phyloP scores from a whole-genome alignment of 768 basidiomycete genomes.

The Xerocomus brunneocitrinus region DNA sequence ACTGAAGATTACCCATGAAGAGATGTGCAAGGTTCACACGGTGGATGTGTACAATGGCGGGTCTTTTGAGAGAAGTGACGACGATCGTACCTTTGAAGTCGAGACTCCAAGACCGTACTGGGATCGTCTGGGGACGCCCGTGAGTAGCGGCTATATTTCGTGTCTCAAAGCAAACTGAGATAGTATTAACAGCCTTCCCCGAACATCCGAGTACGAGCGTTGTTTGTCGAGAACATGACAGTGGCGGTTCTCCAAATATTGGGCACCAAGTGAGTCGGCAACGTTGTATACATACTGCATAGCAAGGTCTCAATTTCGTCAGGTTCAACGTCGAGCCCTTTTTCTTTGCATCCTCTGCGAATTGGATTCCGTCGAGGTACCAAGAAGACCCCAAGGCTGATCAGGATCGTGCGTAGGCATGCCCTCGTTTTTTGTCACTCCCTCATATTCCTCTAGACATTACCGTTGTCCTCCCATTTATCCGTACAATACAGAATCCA shows the following conservation, averaged over 20 bases:
- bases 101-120: conserved; percentile 31
- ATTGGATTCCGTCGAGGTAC: conserved; percentile 66
- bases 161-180: not conserved
- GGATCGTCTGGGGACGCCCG: conserved; percentile 23
- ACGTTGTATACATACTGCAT: not conserved
- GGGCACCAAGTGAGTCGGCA: conserved; percentile 44
- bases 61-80: conserved; percentile 8
- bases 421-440: conserved; percentile 21
- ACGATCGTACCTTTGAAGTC: conserved; percentile 3
- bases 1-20: conserved; percentile 2
- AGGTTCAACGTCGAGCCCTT: conserved; percentile 60
- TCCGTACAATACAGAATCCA: conserved; percentile 35
- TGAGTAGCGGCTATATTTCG: conserved; percentile 21
- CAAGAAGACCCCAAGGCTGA: conserved; percentile 43
- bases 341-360: conserved; percentile 58
- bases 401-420: conserved; percentile 46
- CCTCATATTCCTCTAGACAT: conserved; percentile 40
- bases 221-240: conserved; percentile 50
- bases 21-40: conserved; percentile 19
- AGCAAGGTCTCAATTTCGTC: not conserved
- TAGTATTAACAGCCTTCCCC: conserved; percentile 23
- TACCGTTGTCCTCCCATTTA: conserved; percentile 52
- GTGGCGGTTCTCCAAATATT: conserved; percentile 52
- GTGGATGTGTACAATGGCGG: conserved; percentile 22
- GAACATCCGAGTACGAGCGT: conserved; percentile 40